Conservation (phyloP, 345 rosid species). For the Brassica rapa region DNA sequence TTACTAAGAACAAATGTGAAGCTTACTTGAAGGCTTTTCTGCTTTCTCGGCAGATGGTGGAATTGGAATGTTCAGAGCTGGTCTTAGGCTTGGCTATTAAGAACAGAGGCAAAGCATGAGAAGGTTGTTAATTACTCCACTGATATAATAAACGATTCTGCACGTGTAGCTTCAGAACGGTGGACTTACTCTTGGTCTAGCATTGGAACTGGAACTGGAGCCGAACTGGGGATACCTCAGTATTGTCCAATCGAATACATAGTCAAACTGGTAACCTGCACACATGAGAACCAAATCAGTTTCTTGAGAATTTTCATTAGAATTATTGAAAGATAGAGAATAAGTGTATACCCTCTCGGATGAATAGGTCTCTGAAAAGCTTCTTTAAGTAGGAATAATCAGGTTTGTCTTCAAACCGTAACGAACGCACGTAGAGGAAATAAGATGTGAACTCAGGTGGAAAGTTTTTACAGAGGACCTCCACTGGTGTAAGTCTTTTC, state of each 20-base stretch:
- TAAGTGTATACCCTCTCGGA: constrained; percentile 65
- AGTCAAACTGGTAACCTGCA: constrained; percentile 93
- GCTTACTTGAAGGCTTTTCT: constrained; percentile 75
- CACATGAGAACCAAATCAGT: constrained; percentile 9
- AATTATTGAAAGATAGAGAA: neutral
- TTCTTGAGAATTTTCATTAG: neutral
- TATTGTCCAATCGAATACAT: constrained; percentile 91
- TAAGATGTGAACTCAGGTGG: constrained; percentile 92
- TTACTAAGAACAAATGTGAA: neutral
- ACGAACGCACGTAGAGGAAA: constrained; percentile 87
- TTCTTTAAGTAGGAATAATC: constrained; percentile 95
- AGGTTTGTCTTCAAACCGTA: constrained; percentile 95
- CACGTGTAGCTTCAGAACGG: neutral
- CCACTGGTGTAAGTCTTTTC: constrained; percentile 84
- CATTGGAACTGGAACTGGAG: constrained; percentile 50
- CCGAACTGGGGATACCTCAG: constrained; percentile 85
- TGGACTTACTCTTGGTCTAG: constrained; percentile 72
- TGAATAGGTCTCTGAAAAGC: constrained; percentile 89
- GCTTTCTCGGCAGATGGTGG: constrained; percentile 51
- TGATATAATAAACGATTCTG: neutral
- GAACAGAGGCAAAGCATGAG: constrained; percentile 14
- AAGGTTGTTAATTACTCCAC: neutral
- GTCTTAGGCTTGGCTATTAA: constrained; percentile 58
- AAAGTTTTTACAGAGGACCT: constrained; percentile 87
- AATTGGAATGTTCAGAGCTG: constrained; percentile 51